phyloP scores from a whole-genome alignment of 495 filamentous ascomycete species.

The Extremus antarcticus region DNA sequence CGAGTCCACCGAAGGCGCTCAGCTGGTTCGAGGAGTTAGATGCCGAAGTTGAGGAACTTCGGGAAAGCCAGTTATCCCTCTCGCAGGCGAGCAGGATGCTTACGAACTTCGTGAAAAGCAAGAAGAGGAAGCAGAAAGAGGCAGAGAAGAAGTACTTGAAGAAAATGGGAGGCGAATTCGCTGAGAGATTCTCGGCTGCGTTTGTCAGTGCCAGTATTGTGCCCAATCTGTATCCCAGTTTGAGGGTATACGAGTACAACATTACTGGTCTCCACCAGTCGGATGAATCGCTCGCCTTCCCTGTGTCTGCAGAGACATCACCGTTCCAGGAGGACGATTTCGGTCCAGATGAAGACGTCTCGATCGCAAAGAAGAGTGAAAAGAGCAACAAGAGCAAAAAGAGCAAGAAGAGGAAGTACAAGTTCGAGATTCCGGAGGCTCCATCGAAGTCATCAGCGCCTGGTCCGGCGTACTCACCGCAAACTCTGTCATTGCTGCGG shows the following conservation, averaged over 20 bases:
- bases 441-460: slow-evolving; percentile 66
- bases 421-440: slow-evolving; percentile 56
- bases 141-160: slow-evolving; percentile 40
- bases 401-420: slow-evolving; percentile 44
- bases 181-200: slow-evolving; percentile 71
- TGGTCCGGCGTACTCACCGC: slow-evolving; percentile 84
- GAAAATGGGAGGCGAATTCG: slow-evolving; percentile 66
- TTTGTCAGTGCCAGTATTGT: slow-evolving; percentile 77
- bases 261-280: slow-evolving; percentile 60
- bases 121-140: slow-evolving; percentile 31
- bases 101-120: slow-evolving; percentile 30
- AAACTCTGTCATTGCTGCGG: slow-evolving; percentile 61
- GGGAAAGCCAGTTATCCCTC: slow-evolving; percentile 7
- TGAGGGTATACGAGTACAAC: slow-evolving; percentile 88
- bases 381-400: slow-evolving; percentile 42
- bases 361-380: background rate
- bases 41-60: slow-evolving; percentile 11
- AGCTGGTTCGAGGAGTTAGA: slow-evolving; percentile 27
- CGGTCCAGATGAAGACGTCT: slow-evolving; percentile 4
- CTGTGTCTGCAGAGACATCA: too few relatives aligned
- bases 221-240: slow-evolving; percentile 82
- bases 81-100: background rate
- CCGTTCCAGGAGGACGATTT: too few relatives aligned
- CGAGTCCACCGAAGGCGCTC: slow-evolving; percentile 38
- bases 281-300: background rate